Conservation (phyloP, 495 filamentous ascomycete genomes). For the Xylaria acuta region DNA sequence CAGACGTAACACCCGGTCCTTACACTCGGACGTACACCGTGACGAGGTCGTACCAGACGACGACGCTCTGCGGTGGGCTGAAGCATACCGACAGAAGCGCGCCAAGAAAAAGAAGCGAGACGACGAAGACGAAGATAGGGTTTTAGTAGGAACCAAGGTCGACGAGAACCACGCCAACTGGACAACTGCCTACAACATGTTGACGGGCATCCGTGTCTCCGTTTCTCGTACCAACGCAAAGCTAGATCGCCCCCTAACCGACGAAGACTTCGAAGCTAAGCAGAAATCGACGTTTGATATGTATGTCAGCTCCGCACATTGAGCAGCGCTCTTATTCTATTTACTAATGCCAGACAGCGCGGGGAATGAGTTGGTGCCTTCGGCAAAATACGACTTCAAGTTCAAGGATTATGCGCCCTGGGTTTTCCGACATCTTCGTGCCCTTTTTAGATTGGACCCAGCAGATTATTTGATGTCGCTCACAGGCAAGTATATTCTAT, state of each 20-base stretch:
- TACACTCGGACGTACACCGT: slow-evolving; percentile 79
- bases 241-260: slow-evolving; percentile 84
- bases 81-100: slow-evolving; percentile 87
- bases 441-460: slow-evolving; percentile 89
- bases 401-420: slow-evolving; percentile 99
- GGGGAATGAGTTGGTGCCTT: slow-evolving; percentile 95
- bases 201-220: slow-evolving; percentile 96
- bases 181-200: slow-evolving; percentile 99
- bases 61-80: slow-evolving; percentile 90
- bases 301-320: slow-evolving; percentile 53
- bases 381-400: slow-evolving; percentile 99
- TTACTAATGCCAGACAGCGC: slow-evolving; percentile 61
- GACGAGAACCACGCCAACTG: slow-evolving; percentile 98
- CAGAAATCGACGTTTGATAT: slow-evolving; percentile 99
- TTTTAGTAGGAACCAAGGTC: slow-evolving; percentile 96
- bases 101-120: slow-evolving; percentile 82
- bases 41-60: slow-evolving; percentile 88
- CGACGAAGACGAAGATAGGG: slow-evolving; percentile 91
- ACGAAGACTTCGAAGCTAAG: slow-evolving; percentile 87
- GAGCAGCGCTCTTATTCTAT: slow-evolving; percentile 8
- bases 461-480: slow-evolving; percentile 98
- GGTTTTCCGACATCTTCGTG: slow-evolving; percentile 94
- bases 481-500: slow-evolving; percentile 98
- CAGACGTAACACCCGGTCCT: slow-evolving; percentile 80
- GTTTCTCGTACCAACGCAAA: slow-evolving; percentile 98